Base-by-base conservation (phyloP, 2,329 filamentous ascomycete genomes). In the Stagonosporopsis cucurbitacearum region DNA sequence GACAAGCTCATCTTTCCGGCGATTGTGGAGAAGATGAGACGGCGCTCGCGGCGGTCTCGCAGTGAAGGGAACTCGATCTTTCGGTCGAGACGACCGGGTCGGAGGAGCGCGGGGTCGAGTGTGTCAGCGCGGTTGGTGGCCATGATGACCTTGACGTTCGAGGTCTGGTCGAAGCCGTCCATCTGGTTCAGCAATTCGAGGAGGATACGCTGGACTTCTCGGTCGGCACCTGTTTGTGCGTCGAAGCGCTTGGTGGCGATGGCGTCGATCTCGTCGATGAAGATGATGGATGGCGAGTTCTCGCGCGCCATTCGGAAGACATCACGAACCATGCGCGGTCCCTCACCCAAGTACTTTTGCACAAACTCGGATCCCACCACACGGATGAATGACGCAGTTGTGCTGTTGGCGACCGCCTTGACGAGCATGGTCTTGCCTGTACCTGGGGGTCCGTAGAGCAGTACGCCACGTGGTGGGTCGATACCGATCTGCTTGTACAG, bases 71-170 rank as follows among this genome's bases (percentile, higher is more conserved):
- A 99, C 78, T 99, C 95, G 65, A 99, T 99, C 84, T 99, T 99
- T 74, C 95, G 86, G 79, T 99, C 95, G 56, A 99, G 84, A 81
- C 95, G 92, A 65, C 95, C 95, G 28, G 95, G 95, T 69, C 95
- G 92, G 59, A 99, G 86, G 59, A 99, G 84, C 37, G 95, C 95
- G 15, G 95, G 95, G 75, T 99, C 95, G 63, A 99, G 85, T 6
- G 95, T 99, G 77, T 98, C 95, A 64, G 95, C 94, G 75, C 95
- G 90, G 82, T 99, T 99, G 66, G 95, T 99, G 65, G 95, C 95
- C 95, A 99, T 99, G 81, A 99, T 99, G 75, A 99, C 95, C 82
- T 99, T 99, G 79, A 99, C 95, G 78, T 99, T 99, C 76, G 92
- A 91, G 0, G 92, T 96, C 79, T 99, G 95, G 77, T 99, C 95